Base-by-base conservation (phyloP, 805 yeast genomes). In the Wickerhamomyces mucosus region DNA sequence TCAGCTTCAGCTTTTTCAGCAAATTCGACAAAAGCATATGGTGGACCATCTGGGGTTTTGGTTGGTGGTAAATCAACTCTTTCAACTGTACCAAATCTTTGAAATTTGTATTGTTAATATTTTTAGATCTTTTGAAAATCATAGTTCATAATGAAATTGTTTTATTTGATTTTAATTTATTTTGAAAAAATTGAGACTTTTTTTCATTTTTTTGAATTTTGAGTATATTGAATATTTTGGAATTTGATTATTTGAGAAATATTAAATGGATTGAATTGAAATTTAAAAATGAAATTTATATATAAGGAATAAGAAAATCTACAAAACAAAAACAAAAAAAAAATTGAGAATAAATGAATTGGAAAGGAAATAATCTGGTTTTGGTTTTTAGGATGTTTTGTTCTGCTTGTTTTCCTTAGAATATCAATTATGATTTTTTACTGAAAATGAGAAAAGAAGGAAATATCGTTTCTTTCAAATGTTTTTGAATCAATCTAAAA, bases 61-160 rank as follows among this genome's bases (percentile, higher is more conserved):
- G 79, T 76, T 34, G 80, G 80, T 26, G 79, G 74, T 28, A 75
- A 69, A 40, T 69, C 77, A 31, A 75, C 68, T 53, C 77, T 63
- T 30, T 70, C 69, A 27, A 75, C 57, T 41, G 63, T 65, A 30
- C 81, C 82, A 40, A 44, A 69, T 50, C 78, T 72, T 32, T 27
- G 23, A 25, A 23, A 34, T 35, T 40, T 34, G 31, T 45, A 31
- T 26, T 28, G 28, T n/a, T n/a, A n/a, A n/a, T n/a, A n/a, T n/a
- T n/a, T n/a, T n/a, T n/a, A 8, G 21, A 24, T 24, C n/a, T n/a
- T n/a, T n/a, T n/a, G n/a, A n/a, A n/a, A n/a, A n/a, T n/a, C n/a
- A n/a, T n/a, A n/a, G n/a, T n/a, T n/a, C n/a, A n/a, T n/a, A n/a
- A n/a, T n/a, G n/a, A n/a, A n/a, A n/a, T n/a, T n/a, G n/a, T n/a